Conservation (phyloP, 164 flowering plant genomes). For the Piper betle region DNA sequence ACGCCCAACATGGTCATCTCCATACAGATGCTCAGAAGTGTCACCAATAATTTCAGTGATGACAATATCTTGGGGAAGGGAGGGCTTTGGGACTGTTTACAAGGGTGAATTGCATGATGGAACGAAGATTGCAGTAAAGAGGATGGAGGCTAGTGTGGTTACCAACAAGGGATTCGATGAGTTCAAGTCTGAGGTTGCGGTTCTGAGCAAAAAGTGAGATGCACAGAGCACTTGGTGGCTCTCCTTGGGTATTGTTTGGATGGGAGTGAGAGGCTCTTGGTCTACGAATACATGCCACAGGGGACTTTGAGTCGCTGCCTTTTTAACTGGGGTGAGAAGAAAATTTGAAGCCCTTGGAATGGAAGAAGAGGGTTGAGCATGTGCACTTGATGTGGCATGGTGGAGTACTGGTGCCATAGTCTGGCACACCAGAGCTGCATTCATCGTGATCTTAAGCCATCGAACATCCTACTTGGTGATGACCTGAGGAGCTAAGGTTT, state of each 20-base stretch:
- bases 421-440: conserved; percentile 79
- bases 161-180: conserved; percentile 68
- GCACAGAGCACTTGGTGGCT: conserved; percentile 75
- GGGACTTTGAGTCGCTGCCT: conserved; percentile 69
- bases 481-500: conserved; percentile 93
- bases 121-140: conserved; percentile 88
- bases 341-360: conserved; percentile 63
- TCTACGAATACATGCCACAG: conserved; percentile 90
- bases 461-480: conserved; percentile 89
- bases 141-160: conserved; percentile 73
- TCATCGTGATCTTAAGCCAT: conserved; percentile 89
- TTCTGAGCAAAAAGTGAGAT: conserved; percentile 79
- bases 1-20: conserved; percentile 72
- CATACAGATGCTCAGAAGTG: conserved; percentile 61
- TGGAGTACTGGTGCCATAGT: conserved; percentile 88
- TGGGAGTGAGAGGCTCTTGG: conserved; percentile 80
- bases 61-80: conserved; percentile 73
- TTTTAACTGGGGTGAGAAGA: conserved; percentile 66
- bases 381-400: conserved; percentile 88
- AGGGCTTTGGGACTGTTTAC: conserved; percentile 93
- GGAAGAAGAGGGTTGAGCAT: conserved; percentile 68
- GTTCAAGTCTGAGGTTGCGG: conserved; percentile 84
- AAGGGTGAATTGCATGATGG: conserved; percentile 93
- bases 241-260: conserved; percentile 86
- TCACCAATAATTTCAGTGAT: conserved; percentile 76